Conservation (phyloP, 257 asterid species). For the Avicennia marina region DNA sequence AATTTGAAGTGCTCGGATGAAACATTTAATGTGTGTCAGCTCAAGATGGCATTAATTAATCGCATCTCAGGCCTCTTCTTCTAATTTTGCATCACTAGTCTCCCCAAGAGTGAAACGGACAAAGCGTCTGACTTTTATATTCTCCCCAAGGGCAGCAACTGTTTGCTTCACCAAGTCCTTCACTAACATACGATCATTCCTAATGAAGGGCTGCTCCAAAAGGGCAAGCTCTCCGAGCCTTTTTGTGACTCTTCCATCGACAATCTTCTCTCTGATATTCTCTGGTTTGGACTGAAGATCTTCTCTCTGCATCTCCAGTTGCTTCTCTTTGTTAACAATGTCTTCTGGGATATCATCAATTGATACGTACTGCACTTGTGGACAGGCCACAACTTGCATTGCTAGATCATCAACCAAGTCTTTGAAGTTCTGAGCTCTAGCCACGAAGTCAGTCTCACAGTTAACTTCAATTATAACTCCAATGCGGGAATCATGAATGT, state of each 20-base stretch:
- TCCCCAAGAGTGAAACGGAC: constrained; percentile 81
- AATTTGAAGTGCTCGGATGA: background rate
- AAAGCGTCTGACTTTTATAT: constrained; percentile 80
- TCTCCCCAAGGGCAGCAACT: constrained; percentile 87
- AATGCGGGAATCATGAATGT: constrained; percentile 89
- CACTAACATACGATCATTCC: constrained; percentile 61
- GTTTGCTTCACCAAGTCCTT: constrained; percentile 94
- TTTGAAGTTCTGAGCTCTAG: constrained; percentile 71
- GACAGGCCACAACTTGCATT: constrained; percentile 93
- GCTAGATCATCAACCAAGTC: constrained; percentile 79
- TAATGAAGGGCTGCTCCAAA: constrained; percentile 76
- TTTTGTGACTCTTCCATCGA: constrained; percentile 82
- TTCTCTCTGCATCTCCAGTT: constrained; percentile 91
- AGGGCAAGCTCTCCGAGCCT: constrained; percentile 90
- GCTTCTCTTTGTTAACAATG: constrained; percentile 57
- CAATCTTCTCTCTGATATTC: constrained; percentile 76
- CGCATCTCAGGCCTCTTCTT: constrained; percentile 25
- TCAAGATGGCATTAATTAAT: background rate
- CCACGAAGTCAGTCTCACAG: constrained; percentile 97
- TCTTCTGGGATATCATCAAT: constrained; percentile 69
- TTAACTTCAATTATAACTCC: constrained; percentile 94
- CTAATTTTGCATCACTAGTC: constrained; percentile 23
- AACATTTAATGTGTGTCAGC: background rate
- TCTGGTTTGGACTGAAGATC: constrained; percentile 89
- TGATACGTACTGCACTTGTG: constrained; percentile 73